Base-by-base conservation (phyloP, 2,329 filamentous ascomycete species). In the Stenocarpella maydis region DNA sequence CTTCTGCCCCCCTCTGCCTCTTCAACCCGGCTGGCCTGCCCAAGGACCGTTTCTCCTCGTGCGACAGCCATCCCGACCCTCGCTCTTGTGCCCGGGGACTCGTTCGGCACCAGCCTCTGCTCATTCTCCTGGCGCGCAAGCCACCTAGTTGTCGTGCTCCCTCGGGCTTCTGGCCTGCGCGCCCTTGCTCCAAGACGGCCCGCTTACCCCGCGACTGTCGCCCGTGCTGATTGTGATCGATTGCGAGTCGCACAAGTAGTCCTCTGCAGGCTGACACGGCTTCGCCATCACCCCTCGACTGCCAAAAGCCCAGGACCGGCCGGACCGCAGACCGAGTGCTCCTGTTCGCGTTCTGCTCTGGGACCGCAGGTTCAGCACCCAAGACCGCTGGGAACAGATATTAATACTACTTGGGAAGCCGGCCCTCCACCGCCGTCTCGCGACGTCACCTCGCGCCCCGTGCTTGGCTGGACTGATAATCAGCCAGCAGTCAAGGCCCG, bases 401-500 rank as follows among this genome's bases (percentile, higher is more conserved):
- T 28, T 26, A 12, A n/a, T 43, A 63, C 37, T 8, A 19, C 43
- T 19, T 37, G 26, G 21, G 58, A 63, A 63, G 26, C 43, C 28
- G 19, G 43, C 14, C 24, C 28, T 49, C 28, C 26, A 49, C 41
- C 24, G 26, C 28, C 34, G 28, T 37, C 34, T 37, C 43, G 19
- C 43, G 28, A 37, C 12, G 28, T 17, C 28, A 34, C 28, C 58
- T 47, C 26, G 31, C 31, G 31, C 6, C 41, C 15, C 2, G 43
- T 31, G 43, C 43, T 49, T 21, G 37, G 58, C 4, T n/a, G 12
- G 28, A n/a, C 24, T 19, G 12, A 49, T 19, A 19, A 43, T 41
- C 58, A 37, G 43, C 41, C 43, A 58, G 58, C 58, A 37, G 43
- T 28, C 43, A 58, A 58, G 31, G 26, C 31, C 37, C 77, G 81